Percentiles rank a stretch among this genome's conserved stretches.
These are phyloP conservation scores for Cystofilobasidium capitatum DNA, from an alignment of 768 basidiomycete genomes.

Conservation along the genomic window DNA sequence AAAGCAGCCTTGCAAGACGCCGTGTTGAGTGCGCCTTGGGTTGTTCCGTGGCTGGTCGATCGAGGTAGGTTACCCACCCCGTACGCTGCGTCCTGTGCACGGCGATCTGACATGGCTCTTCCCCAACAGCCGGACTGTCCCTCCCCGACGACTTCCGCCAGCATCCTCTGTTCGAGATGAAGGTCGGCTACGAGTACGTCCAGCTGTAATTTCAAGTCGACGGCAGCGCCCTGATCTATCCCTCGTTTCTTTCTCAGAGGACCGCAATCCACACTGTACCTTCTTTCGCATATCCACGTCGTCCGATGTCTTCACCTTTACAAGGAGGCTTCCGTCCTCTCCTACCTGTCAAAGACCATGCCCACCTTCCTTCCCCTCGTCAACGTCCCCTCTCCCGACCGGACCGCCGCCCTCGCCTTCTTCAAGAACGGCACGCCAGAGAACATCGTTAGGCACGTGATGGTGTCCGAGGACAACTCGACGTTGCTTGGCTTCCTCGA, in stretches of 20 bases:
- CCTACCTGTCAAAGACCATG: constrained; percentile 64
- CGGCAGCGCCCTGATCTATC: not conserved
- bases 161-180: constrained; percentile 58
- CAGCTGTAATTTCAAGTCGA: not conserved
- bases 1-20: constrained; percentile 64
- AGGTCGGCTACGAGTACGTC: constrained; percentile 57
- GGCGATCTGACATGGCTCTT: not conserved
- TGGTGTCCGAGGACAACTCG: constrained; percentile 48
- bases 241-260: not conserved
- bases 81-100: not conserved
- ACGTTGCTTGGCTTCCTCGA: constrained; percentile 59
- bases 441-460: constrained; percentile 51
- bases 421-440: constrained; percentile 29
- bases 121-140: constrained; percentile 48
- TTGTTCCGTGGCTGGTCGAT: constrained; percentile 73
- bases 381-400: constrained; percentile 25
- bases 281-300: constrained; percentile 80
- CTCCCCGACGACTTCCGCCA: constrained; percentile 52
- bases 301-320: constrained; percentile 66
- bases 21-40: constrained; percentile 64
- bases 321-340: constrained; percentile 57
- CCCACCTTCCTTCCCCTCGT: constrained; percentile 41
- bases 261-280: constrained; percentile 47
- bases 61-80: constrained; percentile 42
- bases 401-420: constrained; percentile 36